phyloP scores from a whole-genome alignment of 2,329 filamentous ascomycete species.

The Coniella vitis region DNA sequence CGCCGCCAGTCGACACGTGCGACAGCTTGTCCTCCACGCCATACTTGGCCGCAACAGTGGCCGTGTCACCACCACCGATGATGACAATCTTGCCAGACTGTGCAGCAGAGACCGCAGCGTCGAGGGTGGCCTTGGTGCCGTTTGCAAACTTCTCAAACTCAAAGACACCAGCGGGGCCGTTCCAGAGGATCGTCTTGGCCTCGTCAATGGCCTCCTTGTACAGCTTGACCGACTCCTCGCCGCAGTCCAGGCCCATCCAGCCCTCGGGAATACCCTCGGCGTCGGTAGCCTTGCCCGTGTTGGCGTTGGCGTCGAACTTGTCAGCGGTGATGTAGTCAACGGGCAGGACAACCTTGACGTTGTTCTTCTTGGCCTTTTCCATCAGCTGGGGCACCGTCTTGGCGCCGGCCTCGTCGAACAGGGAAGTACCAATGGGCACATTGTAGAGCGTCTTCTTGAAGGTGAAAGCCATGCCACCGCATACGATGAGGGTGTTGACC shows the following conservation, averaged over 20 bases:
- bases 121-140: constrained; percentile 86
- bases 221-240: constrained; percentile 77
- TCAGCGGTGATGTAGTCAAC: constrained; percentile 94
- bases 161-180: constrained; percentile 94
- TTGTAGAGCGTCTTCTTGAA: constrained; percentile 98
- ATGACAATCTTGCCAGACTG: constrained; percentile 90
- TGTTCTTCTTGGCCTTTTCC: constrained; percentile 94
- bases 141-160: constrained; percentile 92
- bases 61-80: constrained; percentile 96
- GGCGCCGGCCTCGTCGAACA: constrained; percentile 90
- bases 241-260: constrained; percentile 97
- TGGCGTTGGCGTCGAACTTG: constrained; percentile 84
- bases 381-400: constrained; percentile 84
- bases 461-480: constrained; percentile 97
- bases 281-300: constrained; percentile 75
- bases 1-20: constrained; percentile 95
- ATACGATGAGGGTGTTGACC: constrained; percentile 94
- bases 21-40: constrained; percentile 93
- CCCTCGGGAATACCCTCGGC: constrained; percentile 87
- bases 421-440: constrained; percentile 80
- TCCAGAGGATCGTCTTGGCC: constrained; percentile 97
- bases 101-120: constrained; percentile 77
- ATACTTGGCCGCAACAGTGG: constrained; percentile 96
- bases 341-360: constrained; percentile 90
- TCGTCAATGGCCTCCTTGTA: constrained; percentile 83